A percentile compares a stretch with the other conserved stretches of the same genome.
Evolutionary conservation across 148 eudicot species (phyloP).

Genomic region (Bassia scoparia): DNA sequence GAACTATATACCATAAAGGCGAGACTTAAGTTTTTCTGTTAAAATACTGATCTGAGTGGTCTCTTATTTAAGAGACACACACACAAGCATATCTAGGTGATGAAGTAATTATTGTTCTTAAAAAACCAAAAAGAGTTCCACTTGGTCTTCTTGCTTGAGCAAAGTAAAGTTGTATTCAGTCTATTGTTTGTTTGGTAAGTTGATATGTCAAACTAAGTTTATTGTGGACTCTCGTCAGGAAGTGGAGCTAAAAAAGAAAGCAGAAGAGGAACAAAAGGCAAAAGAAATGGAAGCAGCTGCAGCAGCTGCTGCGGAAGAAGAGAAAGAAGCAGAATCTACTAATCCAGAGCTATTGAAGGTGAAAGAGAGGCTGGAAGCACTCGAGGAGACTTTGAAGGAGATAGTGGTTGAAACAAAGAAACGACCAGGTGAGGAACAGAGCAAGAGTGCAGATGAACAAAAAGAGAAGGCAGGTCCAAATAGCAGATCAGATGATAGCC

Average conservation of each 20-base stretch:
- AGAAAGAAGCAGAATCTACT: conserved; percentile 32
- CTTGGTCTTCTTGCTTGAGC: not conserved
- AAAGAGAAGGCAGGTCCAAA: conserved; percentile 25
- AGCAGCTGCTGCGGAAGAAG: conserved; percentile 46
- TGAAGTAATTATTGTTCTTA: not conserved
- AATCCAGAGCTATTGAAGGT: conserved; percentile 54
- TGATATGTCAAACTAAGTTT: not conserved
- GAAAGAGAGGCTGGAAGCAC: conserved; percentile 59
- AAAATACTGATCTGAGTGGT: conserved; percentile 1
- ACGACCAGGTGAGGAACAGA: conserved; percentile 24
- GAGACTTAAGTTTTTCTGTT: not conserved
- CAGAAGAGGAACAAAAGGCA: conserved; percentile 60
- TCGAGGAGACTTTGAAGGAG: conserved; percentile 65
- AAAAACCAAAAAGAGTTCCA: not conserved
- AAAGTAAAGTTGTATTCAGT: not conserved
- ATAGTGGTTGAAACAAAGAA: conserved; percentile 58
- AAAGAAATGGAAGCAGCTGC: conserved; percentile 51
- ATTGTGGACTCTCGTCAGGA: conserved; percentile 40
- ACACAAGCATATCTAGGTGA: too few relatives aligned
- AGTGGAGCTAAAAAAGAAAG: conserved; percentile 60
- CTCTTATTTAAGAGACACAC: too few relatives aligned
- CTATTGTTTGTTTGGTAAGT: not conserved
- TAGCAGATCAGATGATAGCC: not conserved
- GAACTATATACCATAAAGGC: too few relatives aligned
- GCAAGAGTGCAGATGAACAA: conserved; percentile 20